A percentile compares a stretch with the other conserved stretches of the same genome.
phyloP scores from a whole-genome alignment of 768 basidiomycete species.

The Tephrocybe sp. region DNA sequence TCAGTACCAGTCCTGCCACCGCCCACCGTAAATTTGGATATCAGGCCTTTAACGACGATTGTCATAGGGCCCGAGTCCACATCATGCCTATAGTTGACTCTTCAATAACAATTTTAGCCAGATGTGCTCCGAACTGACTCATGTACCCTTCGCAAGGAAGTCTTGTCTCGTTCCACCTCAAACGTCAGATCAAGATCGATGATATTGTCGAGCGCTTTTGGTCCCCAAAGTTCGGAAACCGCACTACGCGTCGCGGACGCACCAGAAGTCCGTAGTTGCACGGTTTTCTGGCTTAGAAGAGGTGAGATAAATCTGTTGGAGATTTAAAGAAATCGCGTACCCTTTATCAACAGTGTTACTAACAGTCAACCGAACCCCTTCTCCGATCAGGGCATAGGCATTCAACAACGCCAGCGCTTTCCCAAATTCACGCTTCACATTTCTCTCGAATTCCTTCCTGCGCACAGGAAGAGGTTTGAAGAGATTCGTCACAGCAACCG shows the following conservation, averaged over 20 bases:
- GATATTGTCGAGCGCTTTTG: conserved; percentile 73
- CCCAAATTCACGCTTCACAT: conserved; percentile 84
- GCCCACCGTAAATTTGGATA: conserved; percentile 79
- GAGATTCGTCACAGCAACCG: conserved; percentile 66
- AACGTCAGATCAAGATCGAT: conserved; percentile 73
- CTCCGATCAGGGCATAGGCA: conserved; percentile 82
- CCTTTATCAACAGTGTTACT: conserved; percentile 70
- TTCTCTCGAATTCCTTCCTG: conserved; percentile 87
- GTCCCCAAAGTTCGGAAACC: conserved; percentile 80
- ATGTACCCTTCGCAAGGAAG: conserved; percentile 39
- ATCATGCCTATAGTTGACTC: not conserved
- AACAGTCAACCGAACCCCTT: conserved; percentile 72
- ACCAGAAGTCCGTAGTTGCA: conserved; percentile 76
- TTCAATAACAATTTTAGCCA: not conserved
- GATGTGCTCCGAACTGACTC: conserved; percentile 17
- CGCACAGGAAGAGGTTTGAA: conserved; percentile 88
- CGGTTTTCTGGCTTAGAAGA: conserved; percentile 53
- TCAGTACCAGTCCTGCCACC: conserved; percentile 79
- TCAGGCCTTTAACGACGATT: conserved; percentile 63
- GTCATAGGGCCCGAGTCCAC: conserved; percentile 38
- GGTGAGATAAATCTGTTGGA: not conserved
- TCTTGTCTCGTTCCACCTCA: conserved; percentile 65
- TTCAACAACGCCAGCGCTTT: conserved; percentile 82
- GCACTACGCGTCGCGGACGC: conserved; percentile 59
- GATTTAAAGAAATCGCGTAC: conserved; percentile 44